Conservation (phyloP, 2,329 filamentous ascomycete genomes). For the Didymosphaeria variabile region DNA sequence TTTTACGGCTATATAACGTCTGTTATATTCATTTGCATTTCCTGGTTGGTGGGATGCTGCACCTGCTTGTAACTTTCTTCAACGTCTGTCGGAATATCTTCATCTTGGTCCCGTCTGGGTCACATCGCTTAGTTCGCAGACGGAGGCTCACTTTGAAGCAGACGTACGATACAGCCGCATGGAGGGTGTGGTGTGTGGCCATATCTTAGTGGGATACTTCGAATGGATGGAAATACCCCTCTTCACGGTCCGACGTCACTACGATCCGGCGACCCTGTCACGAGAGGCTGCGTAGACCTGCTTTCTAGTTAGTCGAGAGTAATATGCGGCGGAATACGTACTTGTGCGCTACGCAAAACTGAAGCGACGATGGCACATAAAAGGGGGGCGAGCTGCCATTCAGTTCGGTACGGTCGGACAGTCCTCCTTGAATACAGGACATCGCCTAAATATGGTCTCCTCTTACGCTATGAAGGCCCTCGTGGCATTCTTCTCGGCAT, state of each 20-base stretch:
- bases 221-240: conserved; percentile 28
- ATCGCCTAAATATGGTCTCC: conserved; percentile 31
- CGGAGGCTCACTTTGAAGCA: conserved; percentile 21
- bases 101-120: conserved; percentile 27
- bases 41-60: conserved; percentile 10
- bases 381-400: conserved; percentile 17
- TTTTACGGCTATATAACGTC: not conserved
- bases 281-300: conserved; percentile 22
- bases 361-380: conserved; percentile 18
- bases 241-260: conserved; percentile 28
- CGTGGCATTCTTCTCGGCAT: conserved; percentile 34
- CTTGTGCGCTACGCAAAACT: not conserved
- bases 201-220: conserved; percentile 10
- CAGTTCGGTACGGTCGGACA: conserved; percentile 8
- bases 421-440: conserved; percentile 4
- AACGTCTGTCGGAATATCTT: conserved; percentile 27
- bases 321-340: conserved; percentile 23
- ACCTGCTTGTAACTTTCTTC: conserved; percentile 21
- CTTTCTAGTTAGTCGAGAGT: conserved; percentile 14
- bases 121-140: conserved; percentile 10
- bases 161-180: conserved; percentile 16
- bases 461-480: conserved; percentile 30
- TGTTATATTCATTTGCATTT: not conserved
- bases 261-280: conserved; percentile 25
- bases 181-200: conserved; percentile 19